Percentiles rank a stretch among this genome's conserved stretches.
These are phyloP conservation scores for Trichoderma sp. DNA, from an alignment of 2,329 filamentous ascomycete genomes.

Conservation along the genomic window DNA sequence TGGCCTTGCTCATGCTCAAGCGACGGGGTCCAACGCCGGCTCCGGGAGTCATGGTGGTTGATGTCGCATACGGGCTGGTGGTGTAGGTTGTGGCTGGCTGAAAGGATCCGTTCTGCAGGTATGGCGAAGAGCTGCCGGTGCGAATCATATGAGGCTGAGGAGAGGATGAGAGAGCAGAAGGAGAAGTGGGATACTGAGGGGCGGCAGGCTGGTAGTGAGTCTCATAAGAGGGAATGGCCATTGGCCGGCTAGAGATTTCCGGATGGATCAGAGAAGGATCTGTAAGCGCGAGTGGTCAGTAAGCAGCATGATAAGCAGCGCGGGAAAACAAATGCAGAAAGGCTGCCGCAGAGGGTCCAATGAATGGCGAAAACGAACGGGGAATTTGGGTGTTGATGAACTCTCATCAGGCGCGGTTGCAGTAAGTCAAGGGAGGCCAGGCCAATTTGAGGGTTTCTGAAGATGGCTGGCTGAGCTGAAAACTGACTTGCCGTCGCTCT, in stretches of 20 bases:
- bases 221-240: constrained; percentile 48
- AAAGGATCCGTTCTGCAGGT: constrained; percentile 55
- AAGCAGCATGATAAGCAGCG: constrained; percentile 22
- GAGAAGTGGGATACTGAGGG: constrained; percentile 54
- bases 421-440: constrained; percentile 7
- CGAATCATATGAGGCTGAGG: constrained; percentile 49
- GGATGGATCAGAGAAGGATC: constrained; percentile 58
- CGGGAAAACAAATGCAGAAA: neutral
- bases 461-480: constrained; percentile 1
- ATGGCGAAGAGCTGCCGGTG: constrained; percentile 64
- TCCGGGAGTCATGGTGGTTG: constrained; percentile 30
- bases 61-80: constrained; percentile 54
- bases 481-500: neutral
- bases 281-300: constrained; percentile 41
- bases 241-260: constrained; percentile 49
- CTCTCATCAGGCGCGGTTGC: neutral
- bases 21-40: constrained; percentile 49
- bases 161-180: constrained; percentile 53
- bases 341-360: neutral
- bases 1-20: constrained; percentile 54
- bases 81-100: constrained; percentile 50
- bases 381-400: constrained; percentile 1
- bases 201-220: constrained; percentile 46
- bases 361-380: neutral
- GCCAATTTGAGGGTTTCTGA: neutral